Conservation (phyloP, 768 basidiomycete species). For the Tylopilus cervinicoccineus region DNA sequence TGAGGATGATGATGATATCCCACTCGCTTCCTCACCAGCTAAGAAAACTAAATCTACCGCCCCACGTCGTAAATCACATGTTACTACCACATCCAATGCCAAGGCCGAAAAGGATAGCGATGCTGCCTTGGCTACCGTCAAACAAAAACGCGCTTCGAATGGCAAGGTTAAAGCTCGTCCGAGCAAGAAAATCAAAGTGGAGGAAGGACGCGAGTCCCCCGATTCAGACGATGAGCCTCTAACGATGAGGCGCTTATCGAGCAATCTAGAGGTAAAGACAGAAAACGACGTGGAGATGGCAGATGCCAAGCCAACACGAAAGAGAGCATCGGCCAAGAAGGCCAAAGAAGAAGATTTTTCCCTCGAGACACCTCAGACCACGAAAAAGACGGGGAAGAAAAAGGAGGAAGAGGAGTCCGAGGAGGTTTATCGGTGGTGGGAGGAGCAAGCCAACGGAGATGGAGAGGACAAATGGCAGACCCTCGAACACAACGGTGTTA, state of each 20-base stretch:
- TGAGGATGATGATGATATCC: conserved; percentile 64
- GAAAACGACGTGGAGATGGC: conserved; percentile 48
- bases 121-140: conserved; percentile 40
- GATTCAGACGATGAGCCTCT: conserved; percentile 36
- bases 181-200: conserved; percentile 64
- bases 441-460: conserved; percentile 66
- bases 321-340: conserved; percentile 51
- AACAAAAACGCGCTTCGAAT: conserved; percentile 43
- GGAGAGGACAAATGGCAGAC: conserved; percentile 88
- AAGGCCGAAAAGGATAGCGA: conserved; percentile 38
- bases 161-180: conserved; percentile 50
- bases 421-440: conserved; percentile 89
- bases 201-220: conserved; percentile 33
- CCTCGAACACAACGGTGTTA: conserved; percentile 90
- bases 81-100: conserved; percentile 38
- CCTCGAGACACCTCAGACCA: conserved; percentile 41
- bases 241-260: conserved; percentile 20
- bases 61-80: conserved; percentile 38
- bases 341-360: conserved; percentile 42
- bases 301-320: conserved; percentile 41
- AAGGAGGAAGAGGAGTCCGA: conserved; percentile 57
- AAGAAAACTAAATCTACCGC: conserved; percentile 43
- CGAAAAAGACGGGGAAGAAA: conserved; percentile 53
- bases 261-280: conserved; percentile 39
- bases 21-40: conserved; percentile 68